Conservation (phyloP, 768 basidiomycete genomes). For the Russula olivacea region DNA sequence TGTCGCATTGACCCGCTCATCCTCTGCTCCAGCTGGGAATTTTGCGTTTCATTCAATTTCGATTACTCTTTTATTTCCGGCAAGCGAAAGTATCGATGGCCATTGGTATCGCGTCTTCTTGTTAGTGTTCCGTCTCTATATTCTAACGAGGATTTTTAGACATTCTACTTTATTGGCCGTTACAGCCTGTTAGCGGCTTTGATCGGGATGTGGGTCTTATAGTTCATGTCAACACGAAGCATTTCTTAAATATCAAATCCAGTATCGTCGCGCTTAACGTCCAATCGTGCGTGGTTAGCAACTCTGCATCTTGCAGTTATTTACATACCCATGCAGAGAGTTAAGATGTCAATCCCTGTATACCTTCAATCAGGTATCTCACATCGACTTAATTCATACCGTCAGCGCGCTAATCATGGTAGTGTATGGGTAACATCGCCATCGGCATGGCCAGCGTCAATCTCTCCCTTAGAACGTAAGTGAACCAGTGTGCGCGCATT, state of each 20-base stretch:
- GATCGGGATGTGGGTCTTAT: slow-evolving; percentile 40
- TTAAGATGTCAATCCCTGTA: slow-evolving; percentile 44
- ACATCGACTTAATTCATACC: background rate
- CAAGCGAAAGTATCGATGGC: slow-evolving; percentile 43
- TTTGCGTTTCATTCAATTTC: slow-evolving; percentile 38
- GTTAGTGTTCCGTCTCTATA: background rate
- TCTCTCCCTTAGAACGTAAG: slow-evolving; percentile 42
- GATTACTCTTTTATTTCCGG: slow-evolving; percentile 40
- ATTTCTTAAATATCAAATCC: background rate
- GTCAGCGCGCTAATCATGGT: slow-evolving; percentile 9
- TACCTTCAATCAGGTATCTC: slow-evolving; percentile 41
- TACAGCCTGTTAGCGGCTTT: slow-evolving; percentile 42
- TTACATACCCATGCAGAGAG: slow-evolving; percentile 28
- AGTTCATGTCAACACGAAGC: background rate
- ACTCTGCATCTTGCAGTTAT: background rate
- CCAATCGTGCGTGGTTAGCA: slow-evolving; percentile 29
- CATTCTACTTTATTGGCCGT: slow-evolving; percentile 43
- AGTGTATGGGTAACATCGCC: slow-evolving; percentile 41
- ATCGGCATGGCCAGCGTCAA: slow-evolving; percentile 45
- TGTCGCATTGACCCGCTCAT: background rate
- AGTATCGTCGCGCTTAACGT: slow-evolving; percentile 35
- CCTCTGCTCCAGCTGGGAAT: slow-evolving; percentile 38
- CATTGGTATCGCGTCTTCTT: slow-evolving; percentile 32
- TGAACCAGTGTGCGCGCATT: slow-evolving; percentile 10
- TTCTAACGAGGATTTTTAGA: slow-evolving; percentile 27